Evolutionary conservation across 768 basidiomycete species (phyloP).

Genomic region (Termitomyces sp.): DNA sequence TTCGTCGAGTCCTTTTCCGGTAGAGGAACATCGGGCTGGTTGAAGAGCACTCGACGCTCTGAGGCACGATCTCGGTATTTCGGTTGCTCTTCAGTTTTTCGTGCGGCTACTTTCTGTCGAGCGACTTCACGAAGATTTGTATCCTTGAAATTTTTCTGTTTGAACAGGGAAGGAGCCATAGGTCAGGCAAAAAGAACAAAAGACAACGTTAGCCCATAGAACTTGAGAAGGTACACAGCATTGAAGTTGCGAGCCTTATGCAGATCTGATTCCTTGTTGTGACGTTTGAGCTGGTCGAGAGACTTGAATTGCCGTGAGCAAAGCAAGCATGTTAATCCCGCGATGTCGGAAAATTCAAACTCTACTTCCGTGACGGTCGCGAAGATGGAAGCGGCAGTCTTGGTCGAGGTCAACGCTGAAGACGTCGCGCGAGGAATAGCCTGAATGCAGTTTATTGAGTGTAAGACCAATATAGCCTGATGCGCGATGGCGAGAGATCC

Average conservation of each 20-base stretch:
- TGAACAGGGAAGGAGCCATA: constrained; percentile 2
- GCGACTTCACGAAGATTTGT: constrained; percentile 66
- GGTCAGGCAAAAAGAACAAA: constrained; percentile 16
- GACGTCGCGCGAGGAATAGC: constrained; percentile 16
- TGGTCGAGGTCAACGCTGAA: constrained; percentile 13
- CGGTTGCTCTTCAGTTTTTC: constrained; percentile 46
- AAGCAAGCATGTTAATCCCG: constrained; percentile 75
- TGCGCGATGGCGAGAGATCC: constrained; percentile 17
- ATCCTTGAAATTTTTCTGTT: constrained; percentile 84
- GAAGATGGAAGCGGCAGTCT: constrained; percentile 1
- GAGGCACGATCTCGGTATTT: constrained; percentile 96
- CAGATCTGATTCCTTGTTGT: constrained; percentile 89
- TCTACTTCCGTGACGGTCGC: constrained; percentile 42
- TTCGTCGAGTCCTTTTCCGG: constrained; percentile 38
- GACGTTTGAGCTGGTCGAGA: constrained; percentile 77
- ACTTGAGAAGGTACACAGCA: constrained; percentile 23
- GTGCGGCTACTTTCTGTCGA: constrained; percentile 53
- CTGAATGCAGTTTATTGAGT: constrained; percentile 20
- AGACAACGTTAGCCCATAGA: constrained; percentile 24
- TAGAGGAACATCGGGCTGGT: constrained; percentile 82
- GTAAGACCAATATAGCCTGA: constrained; percentile 20
- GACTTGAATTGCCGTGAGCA: constrained; percentile 93
- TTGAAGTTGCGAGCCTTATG: constrained; percentile 76
- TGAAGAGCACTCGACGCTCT: constrained; percentile 85
- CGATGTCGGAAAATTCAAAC: constrained; percentile 79